These are phyloP conservation scores for Sambucus nigra DNA, from an alignment of 129 eudicot species.

Conservation along the genomic window DNA sequence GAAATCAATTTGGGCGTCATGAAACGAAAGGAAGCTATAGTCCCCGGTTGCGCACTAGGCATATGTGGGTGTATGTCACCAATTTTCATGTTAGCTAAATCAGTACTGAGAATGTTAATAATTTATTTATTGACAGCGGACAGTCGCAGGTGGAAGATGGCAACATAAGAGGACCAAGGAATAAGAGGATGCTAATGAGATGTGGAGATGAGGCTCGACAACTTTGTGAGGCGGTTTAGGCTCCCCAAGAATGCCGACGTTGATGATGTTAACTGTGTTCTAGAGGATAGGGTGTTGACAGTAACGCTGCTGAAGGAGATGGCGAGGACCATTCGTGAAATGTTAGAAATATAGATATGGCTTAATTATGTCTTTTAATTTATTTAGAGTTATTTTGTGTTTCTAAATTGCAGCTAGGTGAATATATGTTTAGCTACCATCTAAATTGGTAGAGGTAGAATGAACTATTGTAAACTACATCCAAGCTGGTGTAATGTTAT, in stretches of 20 bases:
- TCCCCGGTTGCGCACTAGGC: constrained; percentile 15
- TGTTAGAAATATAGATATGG: too few species aligned
- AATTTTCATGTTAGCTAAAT: constrained; percentile 7
- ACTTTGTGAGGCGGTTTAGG: constrained; percentile 23
- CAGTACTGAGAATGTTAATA: neutral
- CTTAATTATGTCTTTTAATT: too few species aligned
- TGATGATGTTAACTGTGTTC: constrained; percentile 19
- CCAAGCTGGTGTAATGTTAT: too few species aligned
- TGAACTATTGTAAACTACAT: too few species aligned
- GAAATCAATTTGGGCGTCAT: neutral
- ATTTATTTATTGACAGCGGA: constrained; percentile 12
- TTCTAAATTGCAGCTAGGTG: too few species aligned
- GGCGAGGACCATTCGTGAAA: too few species aligned
- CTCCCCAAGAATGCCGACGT: constrained; percentile 22
- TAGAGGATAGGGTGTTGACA: constrained; percentile 19
- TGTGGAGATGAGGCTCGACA: constrained; percentile 18
- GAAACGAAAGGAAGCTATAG: constrained; percentile 10
- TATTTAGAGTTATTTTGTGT: too few species aligned
- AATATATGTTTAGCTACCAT: too few species aligned
- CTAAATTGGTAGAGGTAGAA: too few species aligned
- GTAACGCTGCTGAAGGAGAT: constrained; percentile 19
- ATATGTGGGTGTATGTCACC: constrained; percentile 10
- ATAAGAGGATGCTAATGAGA: constrained; percentile 8
- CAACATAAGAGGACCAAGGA: constrained; percentile 13
- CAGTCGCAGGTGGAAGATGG: constrained; percentile 27